These are phyloP conservation scores for Chalaropsis thielavioides DNA, from an alignment of 2,329 filamentous ascomycete species.

Conservation along the genomic window DNA sequence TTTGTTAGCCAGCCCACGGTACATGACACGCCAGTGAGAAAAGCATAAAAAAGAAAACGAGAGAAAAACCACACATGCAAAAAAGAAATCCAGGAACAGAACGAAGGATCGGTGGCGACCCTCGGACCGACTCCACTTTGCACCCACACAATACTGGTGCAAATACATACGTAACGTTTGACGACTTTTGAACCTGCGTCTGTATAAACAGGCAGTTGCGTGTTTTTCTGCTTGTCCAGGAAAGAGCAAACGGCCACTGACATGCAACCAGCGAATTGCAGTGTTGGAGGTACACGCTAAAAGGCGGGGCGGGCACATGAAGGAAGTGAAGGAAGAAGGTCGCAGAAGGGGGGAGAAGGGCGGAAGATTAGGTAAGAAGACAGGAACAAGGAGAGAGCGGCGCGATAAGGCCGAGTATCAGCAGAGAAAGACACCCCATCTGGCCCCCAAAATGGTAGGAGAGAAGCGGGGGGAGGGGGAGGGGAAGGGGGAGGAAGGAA, in stretches of 20 bases:
- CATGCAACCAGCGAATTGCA: neutral
- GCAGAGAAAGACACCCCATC: no score
- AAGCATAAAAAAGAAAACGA: neutral
- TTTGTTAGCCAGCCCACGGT: no score
- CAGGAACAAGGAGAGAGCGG: neutral
- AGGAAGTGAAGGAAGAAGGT: neutral
- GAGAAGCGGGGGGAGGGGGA: no score
- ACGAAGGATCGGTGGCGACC: neutral
- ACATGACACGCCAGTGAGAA: no score
- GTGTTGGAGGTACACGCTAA: neutral
- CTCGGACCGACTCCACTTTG: slow-evolving; percentile 5
- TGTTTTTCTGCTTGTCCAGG: neutral
- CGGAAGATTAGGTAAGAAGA: neutral
- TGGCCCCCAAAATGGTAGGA: no score
- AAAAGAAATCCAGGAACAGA: neutral
- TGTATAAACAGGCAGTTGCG: neutral
- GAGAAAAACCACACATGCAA: neutral
- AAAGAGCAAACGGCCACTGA: neutral
- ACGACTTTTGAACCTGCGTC: neutral
- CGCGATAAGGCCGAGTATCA: no score
- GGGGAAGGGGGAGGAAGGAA: no score
- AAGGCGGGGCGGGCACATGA: neutral
- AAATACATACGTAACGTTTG: neutral
- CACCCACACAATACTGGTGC: neutral
- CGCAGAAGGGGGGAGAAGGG: neutral